phyloP scores from a whole-genome alignment of 768 basidiomycete genomes.

The Hortiboletus flavorubellus region DNA sequence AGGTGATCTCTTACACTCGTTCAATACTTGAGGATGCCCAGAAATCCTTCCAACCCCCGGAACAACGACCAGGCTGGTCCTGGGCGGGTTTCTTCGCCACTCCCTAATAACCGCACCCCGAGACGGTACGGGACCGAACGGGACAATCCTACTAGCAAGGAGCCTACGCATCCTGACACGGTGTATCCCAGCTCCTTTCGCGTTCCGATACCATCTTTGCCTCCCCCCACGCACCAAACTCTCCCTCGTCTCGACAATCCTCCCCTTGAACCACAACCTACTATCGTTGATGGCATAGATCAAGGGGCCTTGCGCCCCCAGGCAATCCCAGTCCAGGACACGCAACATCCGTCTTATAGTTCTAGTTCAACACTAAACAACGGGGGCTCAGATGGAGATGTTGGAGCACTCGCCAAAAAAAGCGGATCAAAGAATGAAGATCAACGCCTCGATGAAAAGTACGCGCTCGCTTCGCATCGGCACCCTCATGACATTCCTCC shows the following conservation, averaged over 20 bases:
- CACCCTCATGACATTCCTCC: slow-evolving; percentile 62
- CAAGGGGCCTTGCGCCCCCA: slow-evolving; percentile 11
- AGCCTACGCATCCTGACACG: slow-evolving; percentile 2
- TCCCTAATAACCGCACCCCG: background rate
- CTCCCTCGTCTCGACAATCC: background rate
- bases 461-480: slow-evolving; percentile 52
- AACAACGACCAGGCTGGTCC: slow-evolving; percentile 22
- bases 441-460: slow-evolving; percentile 37
- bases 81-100: slow-evolving; percentile 5
- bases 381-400: slow-evolving; percentile 17
- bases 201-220: slow-evolving; percentile 1
- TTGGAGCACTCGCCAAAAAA: slow-evolving; percentile 15
- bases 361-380: slow-evolving; percentile 39
- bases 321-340: slow-evolving; percentile 15
- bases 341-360: slow-evolving; percentile 33
- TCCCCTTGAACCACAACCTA: background rate
- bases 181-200: slow-evolving; percentile 9
- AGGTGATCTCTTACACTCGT: slow-evolving; percentile 15
- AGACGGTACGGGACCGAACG: background rate
- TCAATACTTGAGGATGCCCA: slow-evolving; percentile 16
- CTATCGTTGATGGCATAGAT: background rate
- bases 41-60: slow-evolving; percentile 10
- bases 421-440: slow-evolving; percentile 10
- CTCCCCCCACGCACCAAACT: slow-evolving; percentile 4
- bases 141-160: background rate